These are phyloP conservation scores for Candida labiduridarum DNA, from an alignment of 1,139 yeast genomes.

Conservation along the genomic window DNA sequence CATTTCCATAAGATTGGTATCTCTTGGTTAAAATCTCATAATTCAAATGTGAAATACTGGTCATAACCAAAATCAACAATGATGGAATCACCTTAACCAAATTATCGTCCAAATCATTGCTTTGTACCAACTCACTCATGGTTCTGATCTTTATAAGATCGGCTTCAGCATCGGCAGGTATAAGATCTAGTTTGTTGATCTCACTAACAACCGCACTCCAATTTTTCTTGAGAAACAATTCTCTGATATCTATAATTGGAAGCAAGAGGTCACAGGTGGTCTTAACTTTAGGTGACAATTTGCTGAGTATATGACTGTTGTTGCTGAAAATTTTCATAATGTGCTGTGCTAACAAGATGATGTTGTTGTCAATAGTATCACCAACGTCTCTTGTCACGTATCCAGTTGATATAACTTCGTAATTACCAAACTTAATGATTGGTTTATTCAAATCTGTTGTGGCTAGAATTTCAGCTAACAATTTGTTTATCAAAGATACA, in stretches of 20 bases:
- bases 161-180: slow-evolving; percentile 58
- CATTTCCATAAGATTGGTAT: slow-evolving; percentile 53
- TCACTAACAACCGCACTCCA: slow-evolving; percentile 63
- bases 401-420: slow-evolving; percentile 25
- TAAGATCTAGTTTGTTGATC: slow-evolving; percentile 61
- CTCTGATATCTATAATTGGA: slow-evolving; percentile 69
- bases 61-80: slow-evolving; percentile 79
- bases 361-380: slow-evolving; percentile 46
- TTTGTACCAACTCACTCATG: slow-evolving; percentile 44
- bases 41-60: slow-evolving; percentile 66
- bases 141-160: slow-evolving; percentile 40
- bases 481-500: slow-evolving; percentile 70
- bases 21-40: slow-evolving; percentile 49
- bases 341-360: slow-evolving; percentile 60
- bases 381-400: slow-evolving; percentile 19
- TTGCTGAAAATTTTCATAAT: slow-evolving; percentile 55
- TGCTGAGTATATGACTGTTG: slow-evolving; percentile 50
- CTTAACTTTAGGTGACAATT: slow-evolving; percentile 48
- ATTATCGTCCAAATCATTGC: slow-evolving; percentile 62
- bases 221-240: slow-evolving; percentile 56
- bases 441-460: slow-evolving; percentile 74
- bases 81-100: slow-evolving; percentile 81
- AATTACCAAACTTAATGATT: slow-evolving; percentile 42
- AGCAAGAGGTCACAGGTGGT: slow-evolving; percentile 69
- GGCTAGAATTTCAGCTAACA: slow-evolving; percentile 78